Conservation (phyloP, 176 grass and related monocot species). For the Panicum miliaceum region DNA sequence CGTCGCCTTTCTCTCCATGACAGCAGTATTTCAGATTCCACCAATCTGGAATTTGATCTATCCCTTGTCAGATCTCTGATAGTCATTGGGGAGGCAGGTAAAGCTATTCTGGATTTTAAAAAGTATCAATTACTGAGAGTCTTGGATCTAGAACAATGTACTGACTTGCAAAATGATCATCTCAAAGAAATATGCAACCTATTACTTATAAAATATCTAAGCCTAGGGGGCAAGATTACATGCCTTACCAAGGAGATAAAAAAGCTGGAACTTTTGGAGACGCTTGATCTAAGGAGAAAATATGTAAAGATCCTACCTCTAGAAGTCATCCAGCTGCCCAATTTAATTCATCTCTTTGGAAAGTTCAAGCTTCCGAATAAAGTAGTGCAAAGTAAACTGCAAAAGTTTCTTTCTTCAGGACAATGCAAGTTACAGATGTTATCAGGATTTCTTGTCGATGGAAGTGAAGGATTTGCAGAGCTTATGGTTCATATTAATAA, state of each 20-base stretch:
- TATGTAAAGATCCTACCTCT: neutral
- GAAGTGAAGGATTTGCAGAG: conserved; percentile 9
- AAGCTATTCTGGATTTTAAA: neutral
- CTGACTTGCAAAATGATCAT: neutral
- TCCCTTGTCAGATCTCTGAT: conserved; percentile 6
- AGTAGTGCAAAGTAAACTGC: neutral
- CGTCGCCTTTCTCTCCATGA: conserved; percentile 9
- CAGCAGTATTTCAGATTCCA: neutral
- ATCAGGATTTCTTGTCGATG: conserved; percentile 4
- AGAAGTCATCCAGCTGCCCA: conserved; percentile 12
- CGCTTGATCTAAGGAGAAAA: conserved; percentile 24
- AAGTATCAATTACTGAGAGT: conserved; percentile 27
- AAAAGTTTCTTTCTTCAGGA: conserved; percentile 5
- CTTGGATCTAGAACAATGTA: conserved; percentile 24
- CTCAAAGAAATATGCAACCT: conserved; percentile 5
- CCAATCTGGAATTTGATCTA: neutral
- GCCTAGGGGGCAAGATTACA: conserved; percentile 6
- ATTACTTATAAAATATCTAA: neutral
- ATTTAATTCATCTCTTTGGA: conserved; percentile 35
- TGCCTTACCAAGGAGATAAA: neutral
- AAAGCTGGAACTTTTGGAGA: conserved; percentile 27
- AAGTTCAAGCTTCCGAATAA: conserved; percentile 15
- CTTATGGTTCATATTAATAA: conserved; percentile 23
- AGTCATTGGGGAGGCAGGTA: neutral
- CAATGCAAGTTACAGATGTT: conserved; percentile 23